Evolutionary conservation across 495 filamentous ascomycete species (phyloP).

Genomic region (Daldinia loculata): DNA sequence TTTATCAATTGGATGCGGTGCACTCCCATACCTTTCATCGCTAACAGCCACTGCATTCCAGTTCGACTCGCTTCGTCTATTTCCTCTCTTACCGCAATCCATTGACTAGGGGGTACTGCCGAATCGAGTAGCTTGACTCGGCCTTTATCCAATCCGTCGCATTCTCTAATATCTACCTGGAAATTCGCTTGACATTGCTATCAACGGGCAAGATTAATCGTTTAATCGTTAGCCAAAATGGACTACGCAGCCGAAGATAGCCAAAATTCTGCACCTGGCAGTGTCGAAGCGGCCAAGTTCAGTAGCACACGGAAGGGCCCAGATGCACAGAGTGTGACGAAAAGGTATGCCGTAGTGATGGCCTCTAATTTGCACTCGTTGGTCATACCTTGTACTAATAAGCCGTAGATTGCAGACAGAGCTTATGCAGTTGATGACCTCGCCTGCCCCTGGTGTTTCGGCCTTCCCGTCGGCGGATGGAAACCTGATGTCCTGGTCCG

Average conservation of each 20-base stretch:
- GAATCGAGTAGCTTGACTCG: constrained; percentile 26
- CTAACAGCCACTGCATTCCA: constrained; percentile 43
- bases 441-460: constrained; percentile 89
- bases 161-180: constrained; percentile 18
- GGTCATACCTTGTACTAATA: constrained; percentile 22
- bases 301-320: constrained; percentile 61
- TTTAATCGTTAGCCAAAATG: constrained; percentile 52
- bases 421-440: constrained; percentile 97
- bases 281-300: constrained; percentile 65
- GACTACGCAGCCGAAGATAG: constrained; percentile 74
- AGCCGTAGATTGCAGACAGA: constrained; percentile 85
- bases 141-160: constrained; percentile 17
- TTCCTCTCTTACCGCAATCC: constrained; percentile 27
- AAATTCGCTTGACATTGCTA: not conserved
- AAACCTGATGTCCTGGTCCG: constrained; percentile 90
- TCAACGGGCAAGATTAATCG: constrained; percentile 9
- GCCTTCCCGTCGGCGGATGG: constrained; percentile 92
- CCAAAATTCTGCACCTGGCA: constrained; percentile 75
- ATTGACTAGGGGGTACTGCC: constrained; percentile 11
- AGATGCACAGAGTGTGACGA: constrained; percentile 79
- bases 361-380: not conserved
- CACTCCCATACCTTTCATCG: constrained; percentile 27
- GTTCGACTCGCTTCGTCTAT: constrained; percentile 29
- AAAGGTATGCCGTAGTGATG: constrained; percentile 64
- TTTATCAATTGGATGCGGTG: constrained; percentile 23